Evolutionary conservation across 2,329 filamentous ascomycete genomes (phyloP).

Genomic region (Cordyceps fumosorosea): DNA sequence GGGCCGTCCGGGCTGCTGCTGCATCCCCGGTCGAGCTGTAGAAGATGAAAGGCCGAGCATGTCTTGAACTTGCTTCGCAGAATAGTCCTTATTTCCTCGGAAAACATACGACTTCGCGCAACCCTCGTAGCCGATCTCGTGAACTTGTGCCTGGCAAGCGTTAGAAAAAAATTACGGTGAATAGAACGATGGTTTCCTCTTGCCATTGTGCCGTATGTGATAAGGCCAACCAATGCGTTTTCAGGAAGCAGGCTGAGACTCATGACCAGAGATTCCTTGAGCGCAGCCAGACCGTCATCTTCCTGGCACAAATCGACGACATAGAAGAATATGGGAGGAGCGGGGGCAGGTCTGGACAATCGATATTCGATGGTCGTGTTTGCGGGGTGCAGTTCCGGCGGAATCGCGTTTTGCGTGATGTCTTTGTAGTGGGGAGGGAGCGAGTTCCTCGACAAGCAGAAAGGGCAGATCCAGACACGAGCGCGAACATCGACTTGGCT

Average conservation of each 20-base stretch:
- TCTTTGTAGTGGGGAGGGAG: constrained; percentile 85
- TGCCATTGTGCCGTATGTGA: constrained; percentile 92
- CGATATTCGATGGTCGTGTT: constrained; percentile 90
- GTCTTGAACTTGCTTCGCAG: constrained; percentile 98
- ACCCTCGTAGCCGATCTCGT: constrained; percentile 96
- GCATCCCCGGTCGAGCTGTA: constrained; percentile 66
- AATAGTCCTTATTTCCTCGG: constrained; percentile 94
- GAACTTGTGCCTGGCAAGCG: constrained; percentile 69
- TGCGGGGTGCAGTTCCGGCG: constrained; percentile 71
- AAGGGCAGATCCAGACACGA: constrained; percentile 82
- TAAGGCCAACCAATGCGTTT: constrained; percentile 73
- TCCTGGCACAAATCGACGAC: constrained; percentile 86
- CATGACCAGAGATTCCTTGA: constrained; percentile 84
- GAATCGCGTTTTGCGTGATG: constrained; percentile 75
- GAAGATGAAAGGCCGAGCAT: constrained; percentile 83
- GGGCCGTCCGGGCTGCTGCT: constrained; percentile 67
- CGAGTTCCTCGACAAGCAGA: constrained; percentile 77
- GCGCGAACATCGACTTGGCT: constrained; percentile 81
- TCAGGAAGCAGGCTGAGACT: constrained; percentile 76
- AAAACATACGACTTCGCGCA: constrained; percentile 99
- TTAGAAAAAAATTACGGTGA: not conserved
- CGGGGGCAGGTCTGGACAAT: constrained; percentile 74
- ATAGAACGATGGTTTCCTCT: constrained; percentile 17
- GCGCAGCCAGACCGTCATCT: constrained; percentile 72
- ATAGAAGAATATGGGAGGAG: constrained; percentile 79